Evolutionary conservation across 148 eudicot genomes (phyloP), one percentile per base, ranked within the genome.

Genomic region (Rhododendron williamsianum): DNA sequence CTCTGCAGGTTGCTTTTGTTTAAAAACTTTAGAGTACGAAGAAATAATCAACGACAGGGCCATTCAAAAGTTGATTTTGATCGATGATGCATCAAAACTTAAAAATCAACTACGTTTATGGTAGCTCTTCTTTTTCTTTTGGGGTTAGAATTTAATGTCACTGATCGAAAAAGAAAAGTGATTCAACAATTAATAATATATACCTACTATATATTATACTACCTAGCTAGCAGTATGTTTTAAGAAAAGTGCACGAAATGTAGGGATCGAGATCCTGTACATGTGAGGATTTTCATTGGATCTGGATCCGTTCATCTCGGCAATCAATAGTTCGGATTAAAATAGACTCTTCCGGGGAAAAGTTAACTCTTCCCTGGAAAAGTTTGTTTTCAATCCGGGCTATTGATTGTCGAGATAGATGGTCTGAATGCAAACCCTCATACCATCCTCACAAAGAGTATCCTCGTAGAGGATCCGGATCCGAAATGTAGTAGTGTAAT

Each of bases 61-160:
- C 36, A 69, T 69, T 69, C 74, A 69, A 69, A 69, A 69, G 74
- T 69, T 30, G 74, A 69, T 69, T 69, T 69, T 69, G 74, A 67
- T 67, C 36, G 6, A 46, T 12, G 15, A 8, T n/a, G 21, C 21
- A 65, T 69, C 36, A 69, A 41, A 27, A 30, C 74, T 30, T 69
- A 33, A 71, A 71, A 71, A 13, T 33, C 38, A 30, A 71, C 33
- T 33, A 12, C 76, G 76, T 71, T 41, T 71, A 71, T 33, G 76
- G 21, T 54, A 54, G 19, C 21, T 54, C 6, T 71, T 71, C 38
- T 71, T 71, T 65, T 30, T 33, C 76, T 71, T 71, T 71, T 71
- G 0, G 74, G 74, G 74, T 25, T 69, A 23, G 10, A 23, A 23
- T 10, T 25, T 13, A 56, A 60, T 69, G 74, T 69, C 74, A 69